phyloP scores from a whole-genome alignment of 306 rosid genomes.

The Begonia peltatifolia region DNA sequence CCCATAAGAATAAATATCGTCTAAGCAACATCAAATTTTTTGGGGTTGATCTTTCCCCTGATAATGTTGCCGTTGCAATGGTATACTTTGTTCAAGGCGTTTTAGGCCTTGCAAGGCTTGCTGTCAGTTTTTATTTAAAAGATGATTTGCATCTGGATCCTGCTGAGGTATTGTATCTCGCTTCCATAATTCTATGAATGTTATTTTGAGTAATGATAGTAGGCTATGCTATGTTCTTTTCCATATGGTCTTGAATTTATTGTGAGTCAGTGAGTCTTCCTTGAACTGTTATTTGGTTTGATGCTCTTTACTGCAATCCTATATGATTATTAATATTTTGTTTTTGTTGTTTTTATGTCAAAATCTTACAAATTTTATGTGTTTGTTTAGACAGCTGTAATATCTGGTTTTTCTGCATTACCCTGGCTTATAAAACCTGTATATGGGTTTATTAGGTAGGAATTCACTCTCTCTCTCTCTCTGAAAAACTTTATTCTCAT shows the following conservation, averaged over 20 bases:
- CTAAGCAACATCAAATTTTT: conserved; percentile 29
- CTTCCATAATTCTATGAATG: conserved; percentile 3
- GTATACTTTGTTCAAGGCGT: conserved; percentile 99
- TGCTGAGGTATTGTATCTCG: conserved; percentile 60
- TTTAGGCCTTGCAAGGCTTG: conserved; percentile 87
- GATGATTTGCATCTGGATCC: conserved; percentile 94
- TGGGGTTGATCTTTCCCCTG: conserved; percentile 81
- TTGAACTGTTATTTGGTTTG: too few relatives aligned
- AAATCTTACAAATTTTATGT: conserved; percentile 24
- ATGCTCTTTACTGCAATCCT: too few relatives aligned
- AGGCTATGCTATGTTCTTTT: background rate
- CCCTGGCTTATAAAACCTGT: conserved; percentile 95
- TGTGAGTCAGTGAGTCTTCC: too few relatives aligned
- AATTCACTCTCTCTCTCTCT: conserved; percentile 6
- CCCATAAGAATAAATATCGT: conserved; percentile 29
- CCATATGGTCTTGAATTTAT: too few relatives aligned
- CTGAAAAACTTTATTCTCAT: background rate
- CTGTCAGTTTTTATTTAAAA: conserved; percentile 71
- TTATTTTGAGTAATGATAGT: conserved; percentile 5
- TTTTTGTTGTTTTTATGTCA: background rate
- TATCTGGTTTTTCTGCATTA: conserved; percentile 68
- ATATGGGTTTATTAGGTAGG: conserved; percentile 85
- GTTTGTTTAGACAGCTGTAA: conserved; percentile 84
- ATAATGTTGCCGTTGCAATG: conserved; percentile 86
- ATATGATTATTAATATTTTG: background rate